A percentile compares a stretch with the other conserved stretches of the same genome.
These are phyloP conservation scores for Nakazawaea ishiwadae DNA, from an alignment of 805 yeast genomes.

Conservation along the genomic window DNA sequence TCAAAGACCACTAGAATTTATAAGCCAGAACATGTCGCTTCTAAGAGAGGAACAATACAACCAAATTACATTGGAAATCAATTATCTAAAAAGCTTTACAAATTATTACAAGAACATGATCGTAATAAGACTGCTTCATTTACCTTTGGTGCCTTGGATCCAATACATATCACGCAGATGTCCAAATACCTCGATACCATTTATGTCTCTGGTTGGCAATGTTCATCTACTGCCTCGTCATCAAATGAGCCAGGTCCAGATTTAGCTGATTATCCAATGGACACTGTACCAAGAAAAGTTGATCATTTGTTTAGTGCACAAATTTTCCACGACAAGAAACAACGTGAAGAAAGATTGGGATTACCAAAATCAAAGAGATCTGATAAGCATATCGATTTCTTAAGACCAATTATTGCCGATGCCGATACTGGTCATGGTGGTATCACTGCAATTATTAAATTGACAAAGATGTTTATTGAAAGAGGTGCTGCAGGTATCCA, in stretches of 20 bases:
- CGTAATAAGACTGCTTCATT: constrained; percentile 68
- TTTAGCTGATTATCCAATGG: constrained; percentile 97
- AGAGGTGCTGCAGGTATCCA: constrained; percentile 99
- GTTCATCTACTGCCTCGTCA: constrained; percentile 95
- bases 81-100: constrained; percentile 80
- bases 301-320: constrained; percentile 97
- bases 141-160: constrained; percentile 96
- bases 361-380: constrained; percentile 61
- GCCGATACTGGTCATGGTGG: constrained; percentile 99
- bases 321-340: constrained; percentile 95
- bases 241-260: constrained; percentile 98
- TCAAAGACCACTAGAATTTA: constrained; percentile 80
- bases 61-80: constrained; percentile 69
- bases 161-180: constrained; percentile 95
- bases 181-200: constrained; percentile 90
- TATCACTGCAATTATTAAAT: constrained; percentile 89
- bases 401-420: constrained; percentile 94
- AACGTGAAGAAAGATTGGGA: constrained; percentile 75
- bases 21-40: constrained; percentile 82
- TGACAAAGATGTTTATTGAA: constrained; percentile 93
- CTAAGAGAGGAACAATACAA: constrained; percentile 78
- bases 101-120: constrained; percentile 67
- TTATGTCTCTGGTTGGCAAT: constrained; percentile 98
- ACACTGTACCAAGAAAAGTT: constrained; percentile 97
- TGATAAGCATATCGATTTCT: constrained; percentile 73